phyloP scores from a whole-genome alignment of 805 yeast genomes.

The fission yeast (Schizosaccharomyces pombe) region DNA sequence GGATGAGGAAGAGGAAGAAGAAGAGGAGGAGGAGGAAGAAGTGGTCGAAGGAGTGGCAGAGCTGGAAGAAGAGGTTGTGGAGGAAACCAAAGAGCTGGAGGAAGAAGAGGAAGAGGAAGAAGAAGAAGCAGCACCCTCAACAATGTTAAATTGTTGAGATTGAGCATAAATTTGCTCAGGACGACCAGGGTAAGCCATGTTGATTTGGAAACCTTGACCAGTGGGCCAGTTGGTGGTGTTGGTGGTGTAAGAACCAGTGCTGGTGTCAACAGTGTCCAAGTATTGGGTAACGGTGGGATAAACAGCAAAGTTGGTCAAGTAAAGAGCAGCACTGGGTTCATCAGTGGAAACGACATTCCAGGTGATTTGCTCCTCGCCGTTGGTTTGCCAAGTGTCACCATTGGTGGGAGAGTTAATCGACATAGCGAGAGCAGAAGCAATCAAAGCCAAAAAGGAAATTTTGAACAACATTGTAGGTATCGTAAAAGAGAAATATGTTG shows the following conservation, averaged over 20 bases:
- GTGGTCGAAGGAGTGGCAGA: not conserved
- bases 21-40: not conserved
- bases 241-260: not conserved
- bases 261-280: not conserved
- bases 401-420: not conserved
- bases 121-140: not conserved
- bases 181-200: not conserved
- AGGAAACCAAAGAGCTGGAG: not conserved
- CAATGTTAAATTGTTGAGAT: not conserved
- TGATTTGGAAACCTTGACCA: not conserved
- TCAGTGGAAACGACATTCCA: not conserved
- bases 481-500: too few relatives aligned
- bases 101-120: not conserved
- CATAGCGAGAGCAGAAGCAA: slow-evolving; percentile 6
- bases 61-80: not conserved
- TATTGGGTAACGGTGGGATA: not conserved
- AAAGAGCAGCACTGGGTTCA: not conserved
- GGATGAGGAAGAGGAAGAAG: not conserved
- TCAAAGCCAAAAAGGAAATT: slow-evolving; percentile 8
- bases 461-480: too few relatives aligned
- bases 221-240: not conserved
- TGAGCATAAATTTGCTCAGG: slow-evolving; percentile 2
- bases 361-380: not conserved
- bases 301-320: not conserved
- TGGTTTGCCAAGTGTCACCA: not conserved